A percentile compares a stretch with the other conserved stretches of the same genome.
Evolutionary conservation across 345 rosid species (phyloP).

Genomic region (Streptanthus diversifolius): DNA sequence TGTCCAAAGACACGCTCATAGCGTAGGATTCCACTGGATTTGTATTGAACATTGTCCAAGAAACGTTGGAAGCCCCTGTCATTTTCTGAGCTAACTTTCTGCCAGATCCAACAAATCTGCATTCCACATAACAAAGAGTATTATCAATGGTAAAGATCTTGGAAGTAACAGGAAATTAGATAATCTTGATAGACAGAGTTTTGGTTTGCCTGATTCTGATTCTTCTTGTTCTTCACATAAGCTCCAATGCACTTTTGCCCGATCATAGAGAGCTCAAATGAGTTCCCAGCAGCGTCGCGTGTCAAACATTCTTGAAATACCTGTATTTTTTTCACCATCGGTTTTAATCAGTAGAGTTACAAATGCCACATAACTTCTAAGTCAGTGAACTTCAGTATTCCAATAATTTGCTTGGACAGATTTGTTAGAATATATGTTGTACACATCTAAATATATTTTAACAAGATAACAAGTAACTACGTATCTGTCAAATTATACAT

Average conservation of each 20-base stretch:
- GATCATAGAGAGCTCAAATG: conserved; percentile 74
- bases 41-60: conserved; percentile 93
- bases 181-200: conserved; percentile 7
- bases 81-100: conserved; percentile 67
- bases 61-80: conserved; percentile 94
- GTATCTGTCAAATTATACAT: background rate
- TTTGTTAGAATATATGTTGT: background rate
- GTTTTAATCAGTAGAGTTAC: background rate
- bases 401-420: background rate
- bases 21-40: conserved; percentile 73
- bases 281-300: conserved; percentile 58
- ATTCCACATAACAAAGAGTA: conserved; percentile 19
- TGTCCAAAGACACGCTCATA: conserved; percentile 92
- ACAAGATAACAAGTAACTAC: background rate
- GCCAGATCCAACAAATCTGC: conserved; percentile 97
- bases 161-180: background rate
- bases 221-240: conserved; percentile 88
- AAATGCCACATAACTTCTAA: background rate
- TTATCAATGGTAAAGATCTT: background rate
- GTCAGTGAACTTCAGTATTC: background rate
- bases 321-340: conserved; percentile 39
- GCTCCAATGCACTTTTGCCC: conserved; percentile 97
- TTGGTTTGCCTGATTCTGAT: conserved; percentile 83
- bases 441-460: background rate
- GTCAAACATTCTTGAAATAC: conserved; percentile 68